Evolutionary conservation across 352 stramenopile species (phyloP), one percentile per base, ranked within the genome.

Genomic region (Phytophthora litchii): DNA sequence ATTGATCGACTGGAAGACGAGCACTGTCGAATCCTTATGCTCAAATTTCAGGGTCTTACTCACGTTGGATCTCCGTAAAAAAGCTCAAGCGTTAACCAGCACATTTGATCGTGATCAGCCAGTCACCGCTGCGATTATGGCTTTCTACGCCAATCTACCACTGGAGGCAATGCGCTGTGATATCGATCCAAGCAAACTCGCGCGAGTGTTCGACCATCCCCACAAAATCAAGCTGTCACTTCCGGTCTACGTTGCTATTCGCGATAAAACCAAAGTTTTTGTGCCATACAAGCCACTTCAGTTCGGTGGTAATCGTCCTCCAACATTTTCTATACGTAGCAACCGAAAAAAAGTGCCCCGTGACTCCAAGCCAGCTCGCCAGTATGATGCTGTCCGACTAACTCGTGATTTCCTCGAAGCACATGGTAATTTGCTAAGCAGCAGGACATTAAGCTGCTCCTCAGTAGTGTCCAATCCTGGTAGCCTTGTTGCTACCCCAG

Each of bases 131-230:
- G 86, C 78, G 16, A 61, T 94, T 12, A 53, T 83, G 34, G 68
- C 85, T 37, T 96, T 96, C 68, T 89, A 89, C 45, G 46, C 59
- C 34, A 66, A 83, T 31, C 61, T 97, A 8, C 89, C 87, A 12
- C 43, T 83, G 20, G 70, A 91, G 46, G 83, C 76, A 42, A 96
- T 97, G 89, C 54, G 87, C 13, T 97, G 90, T 49, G 78, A 79
- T 23, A 25, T 84, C 0, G 72, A 78, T 44, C 36, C 54, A 12
- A 48, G 17, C 23, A 77, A 70, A 9, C 20, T 80, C 4, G 73
- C 73, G 1, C 61, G 70, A 10, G 64, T 83, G 25, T 80, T 69
- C 16, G 64, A 79, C 20, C 34, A 59, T 8, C 23, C n/a, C 8
- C 47, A 66, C 20, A 61, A 68, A 10, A 36, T 80, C 14, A 77